Base-by-base conservation (phyloP, 129 eudicot genomes). In the Heracleum sosnowskyi region DNA sequence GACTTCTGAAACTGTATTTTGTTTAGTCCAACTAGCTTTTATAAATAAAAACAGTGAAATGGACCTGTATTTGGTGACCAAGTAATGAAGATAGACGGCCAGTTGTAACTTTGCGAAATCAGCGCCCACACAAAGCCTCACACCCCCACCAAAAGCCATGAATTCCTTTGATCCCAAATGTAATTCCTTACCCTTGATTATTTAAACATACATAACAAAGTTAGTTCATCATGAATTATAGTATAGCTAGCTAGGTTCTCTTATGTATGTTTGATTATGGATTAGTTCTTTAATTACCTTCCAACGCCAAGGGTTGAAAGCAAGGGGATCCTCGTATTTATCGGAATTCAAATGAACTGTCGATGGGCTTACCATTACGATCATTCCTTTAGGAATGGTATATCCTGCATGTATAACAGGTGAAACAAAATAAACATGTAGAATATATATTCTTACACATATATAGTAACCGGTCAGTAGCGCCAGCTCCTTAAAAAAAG, bases 221-320 rank as follows among this genome's bases (percentile, higher is more conserved):
- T 16, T 17, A 18, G 26, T 69, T 20, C 40, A 35, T 33, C 40
- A 4, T 28, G 1, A 5, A 69, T 3, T 68, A 68, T 10, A n/a
- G n/a, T 33, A 29, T 66, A 33, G 16, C 40, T 37, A 9, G 12
- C 41, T 37, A 37, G 41, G n/a, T 68, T 3, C 13, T 34, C 26
- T 35, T 4, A 16, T 34, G 26, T 31, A 11, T 7, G 12, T 16
- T 26, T 20, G 1, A 60, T 60, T 60, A 16, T 60, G 68, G 17
- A n/a, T n/a, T 60, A 57, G 60, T 42, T 44, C 16, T 24, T 5
- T 69, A 77, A 46, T 1, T 81, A 85, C 88, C 82, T 81, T 49
- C 88, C 88, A 85, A 66, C 85, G 77, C 88, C 80, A 81, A 37
- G 88, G 88, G 69, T 85, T 78, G 78, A 85, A 85, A 39, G 40